Base-by-base conservation (phyloP, 208 protist species). In the Crithidia mellificae region DNA sequence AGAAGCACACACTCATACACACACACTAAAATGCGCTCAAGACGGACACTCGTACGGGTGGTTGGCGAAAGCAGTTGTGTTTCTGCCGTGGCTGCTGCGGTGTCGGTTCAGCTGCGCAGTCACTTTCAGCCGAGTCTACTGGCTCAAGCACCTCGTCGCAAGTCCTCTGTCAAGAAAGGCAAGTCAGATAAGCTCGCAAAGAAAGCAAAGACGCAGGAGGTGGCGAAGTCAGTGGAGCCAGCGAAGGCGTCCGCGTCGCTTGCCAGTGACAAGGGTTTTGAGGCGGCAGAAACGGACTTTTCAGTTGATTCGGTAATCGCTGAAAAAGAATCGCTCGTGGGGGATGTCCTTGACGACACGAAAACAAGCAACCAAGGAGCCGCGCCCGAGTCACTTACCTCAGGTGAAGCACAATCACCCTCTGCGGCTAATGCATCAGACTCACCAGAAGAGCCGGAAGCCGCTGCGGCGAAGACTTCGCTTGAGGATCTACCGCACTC, bases 11-110 rank as follows among this genome's bases (percentile, higher is more conserved):
- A n/a, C n/a, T n/a, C n/a, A n/a, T n/a, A n/a, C n/a, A n/a, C 11
- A 38, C 34, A 38, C 34, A 52, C 6, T 32, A 52, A 29, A 52
- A 74, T 74, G 69, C 61, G 69, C 6, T 32, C 58, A 30, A 55
- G 34, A 14, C 69, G 69, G 27, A 46, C 43, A 6, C 44, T 75
- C 12, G 69, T 53, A 34, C 47, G 32, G 5, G 54, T 24, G 2
- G 63, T 32, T 2, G 30, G 56, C 9, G 38, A 38, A 8, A 38
- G 27, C 14, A n/a, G 20, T 34, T 25, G 8, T n/a, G n/a, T n/a
- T n/a, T n/a, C n/a, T n/a, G 32, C 12, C 12, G 43, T 44, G 12
- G 43, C 53, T 3, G 34, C 46, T 25, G 15, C 52, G 7, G 30
- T 38, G 14, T 20, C 56, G 17, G 24, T 20, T 19, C 62, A 54